These are phyloP conservation scores for Fusarium pseudograminearum DNA, from an alignment of 2,329 filamentous ascomycete species.

Conservation along the genomic window DNA sequence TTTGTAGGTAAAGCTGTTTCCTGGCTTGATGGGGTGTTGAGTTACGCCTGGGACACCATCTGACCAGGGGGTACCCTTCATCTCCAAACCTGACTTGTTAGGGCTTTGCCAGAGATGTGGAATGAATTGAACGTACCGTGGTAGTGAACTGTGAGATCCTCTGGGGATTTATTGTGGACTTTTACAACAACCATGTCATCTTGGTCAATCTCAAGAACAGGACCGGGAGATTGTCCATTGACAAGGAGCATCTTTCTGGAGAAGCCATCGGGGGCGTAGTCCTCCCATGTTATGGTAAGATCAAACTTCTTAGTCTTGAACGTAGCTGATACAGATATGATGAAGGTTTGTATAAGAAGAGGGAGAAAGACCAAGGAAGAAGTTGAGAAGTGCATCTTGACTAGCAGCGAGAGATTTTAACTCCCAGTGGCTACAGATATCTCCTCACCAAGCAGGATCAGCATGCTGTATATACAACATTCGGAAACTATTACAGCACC, in stretches of 20 bases:
- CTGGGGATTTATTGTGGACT: slow-evolving; percentile 61
- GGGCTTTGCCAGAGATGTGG: background rate
- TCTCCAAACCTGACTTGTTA: slow-evolving; percentile 58
- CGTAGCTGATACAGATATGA: slow-evolving; percentile 13
- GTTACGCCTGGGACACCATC: slow-evolving; percentile 70
- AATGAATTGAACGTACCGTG: slow-evolving; percentile 54
- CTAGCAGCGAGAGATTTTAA: background rate
- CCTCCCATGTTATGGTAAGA: slow-evolving; percentile 54
- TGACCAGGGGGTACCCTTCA: slow-evolving; percentile 67
- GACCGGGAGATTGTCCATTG: slow-evolving; percentile 73
- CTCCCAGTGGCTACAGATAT: background rate
- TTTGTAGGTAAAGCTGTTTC: slow-evolving; percentile 62
- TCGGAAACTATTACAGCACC: background rate
- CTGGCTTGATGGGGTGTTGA: slow-evolving; percentile 64
- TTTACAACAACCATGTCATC: slow-evolving; percentile 61
- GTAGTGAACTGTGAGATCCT: slow-evolving; percentile 63
- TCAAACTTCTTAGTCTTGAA: slow-evolving; percentile 43
- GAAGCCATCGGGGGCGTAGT: slow-evolving; percentile 59
- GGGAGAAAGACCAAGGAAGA: slow-evolving; percentile 11
- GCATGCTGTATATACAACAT: slow-evolving; percentile 13
- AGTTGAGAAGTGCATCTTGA: slow-evolving; percentile 27
- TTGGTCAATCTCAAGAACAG: slow-evolving; percentile 65
- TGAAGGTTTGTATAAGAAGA: slow-evolving; percentile 13
- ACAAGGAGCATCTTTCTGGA: slow-evolving; percentile 61
- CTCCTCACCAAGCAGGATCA: background rate